Percentiles rank a stretch among this genome's conserved stretches.
Evolutionary conservation across 768 basidiomycete species (phyloP).

Genomic region (Russula sp.): DNA sequence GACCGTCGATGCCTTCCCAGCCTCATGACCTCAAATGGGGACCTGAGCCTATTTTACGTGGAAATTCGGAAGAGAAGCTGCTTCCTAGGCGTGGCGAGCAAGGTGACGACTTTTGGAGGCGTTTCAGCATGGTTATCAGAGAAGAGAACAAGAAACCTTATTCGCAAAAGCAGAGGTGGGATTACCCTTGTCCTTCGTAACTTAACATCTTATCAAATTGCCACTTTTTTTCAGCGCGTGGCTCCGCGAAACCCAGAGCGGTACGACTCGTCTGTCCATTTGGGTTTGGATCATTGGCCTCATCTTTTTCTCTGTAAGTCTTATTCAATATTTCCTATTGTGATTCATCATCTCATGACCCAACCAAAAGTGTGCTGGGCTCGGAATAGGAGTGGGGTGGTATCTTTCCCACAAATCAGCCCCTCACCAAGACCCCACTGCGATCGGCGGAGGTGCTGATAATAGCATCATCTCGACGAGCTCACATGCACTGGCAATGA

Average conservation of each 20-base stretch:
- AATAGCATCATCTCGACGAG: conserved; percentile 26
- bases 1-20: conserved; percentile 40
- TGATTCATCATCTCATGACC: not conserved
- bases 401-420: conserved; percentile 47
- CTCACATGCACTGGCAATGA: not conserved
- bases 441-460: conserved; percentile 55
- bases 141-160: conserved; percentile 42
- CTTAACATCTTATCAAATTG: too few relatives aligned
- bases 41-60: conserved; percentile 50
- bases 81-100: conserved; percentile 62
- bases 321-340: not conserved
- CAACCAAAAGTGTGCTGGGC: conserved; percentile 38
- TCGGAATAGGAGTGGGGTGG: conserved; percentile 53
- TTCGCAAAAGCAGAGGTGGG: conserved; percentile 40
- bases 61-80: conserved; percentile 58
- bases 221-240: conserved; percentile 40
- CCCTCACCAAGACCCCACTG: conserved; percentile 45
- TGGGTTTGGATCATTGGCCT: conserved; percentile 71
- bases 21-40: conserved; percentile 34
- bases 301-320: conserved; percentile 45
- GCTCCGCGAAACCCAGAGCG: conserved; percentile 56
- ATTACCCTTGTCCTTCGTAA: not conserved
- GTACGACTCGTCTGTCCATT: conserved; percentile 44
- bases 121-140: conserved; percentile 78
- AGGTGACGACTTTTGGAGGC: conserved; percentile 81